Evolutionary conservation across 2,329 filamentous ascomycete genomes (phyloP).

Genomic region (Sporothrix curviconia): DNA sequence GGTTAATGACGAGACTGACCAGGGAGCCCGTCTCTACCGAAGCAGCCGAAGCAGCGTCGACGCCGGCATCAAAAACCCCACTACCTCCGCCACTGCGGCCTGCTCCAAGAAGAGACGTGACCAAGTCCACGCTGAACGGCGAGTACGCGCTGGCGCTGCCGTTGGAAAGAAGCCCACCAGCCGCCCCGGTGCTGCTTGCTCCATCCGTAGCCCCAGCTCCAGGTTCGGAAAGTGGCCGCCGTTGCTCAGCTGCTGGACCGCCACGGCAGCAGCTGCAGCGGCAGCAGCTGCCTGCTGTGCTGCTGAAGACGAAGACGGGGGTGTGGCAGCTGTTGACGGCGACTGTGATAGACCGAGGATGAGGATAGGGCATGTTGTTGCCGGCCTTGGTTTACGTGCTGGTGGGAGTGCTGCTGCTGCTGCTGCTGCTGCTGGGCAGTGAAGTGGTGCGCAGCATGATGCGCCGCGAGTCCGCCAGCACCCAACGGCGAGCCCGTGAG

Average conservation of each 20-base stretch:
- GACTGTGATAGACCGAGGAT: too few relatives aligned
- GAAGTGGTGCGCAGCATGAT: not conserved
- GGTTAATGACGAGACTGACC: slow-evolving; percentile 38
- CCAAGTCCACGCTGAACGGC: slow-evolving; percentile 9
- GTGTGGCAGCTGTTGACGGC: not conserved
- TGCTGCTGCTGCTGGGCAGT: not conserved
- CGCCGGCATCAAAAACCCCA: not conserved
- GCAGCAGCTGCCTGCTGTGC: slow-evolving; percentile 4
- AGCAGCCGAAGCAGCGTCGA: not conserved
- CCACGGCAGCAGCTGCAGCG: slow-evolving; percentile 15
- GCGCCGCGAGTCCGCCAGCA: not conserved
- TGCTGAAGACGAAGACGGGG: not conserved
- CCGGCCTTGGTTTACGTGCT: not conserved
- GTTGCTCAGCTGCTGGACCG: slow-evolving; percentile 15
- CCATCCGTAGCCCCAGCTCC: not conserved
- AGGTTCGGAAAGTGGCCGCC: not conserved
- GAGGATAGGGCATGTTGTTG: not conserved
- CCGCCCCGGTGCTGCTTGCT: not conserved
- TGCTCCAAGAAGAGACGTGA: slow-evolving; percentile 9
- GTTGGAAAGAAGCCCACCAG: too few relatives aligned
- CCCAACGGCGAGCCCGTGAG: slow-evolving; percentile 10
- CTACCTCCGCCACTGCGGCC: not conserved
- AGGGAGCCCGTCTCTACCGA: slow-evolving; percentile 19
- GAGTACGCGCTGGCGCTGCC: not conserved
- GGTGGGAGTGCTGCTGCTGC: not conserved